Evolutionary conservation across 2,329 filamentous ascomycete genomes (phyloP).

Genomic region (Lomentospora prolificans): DNA sequence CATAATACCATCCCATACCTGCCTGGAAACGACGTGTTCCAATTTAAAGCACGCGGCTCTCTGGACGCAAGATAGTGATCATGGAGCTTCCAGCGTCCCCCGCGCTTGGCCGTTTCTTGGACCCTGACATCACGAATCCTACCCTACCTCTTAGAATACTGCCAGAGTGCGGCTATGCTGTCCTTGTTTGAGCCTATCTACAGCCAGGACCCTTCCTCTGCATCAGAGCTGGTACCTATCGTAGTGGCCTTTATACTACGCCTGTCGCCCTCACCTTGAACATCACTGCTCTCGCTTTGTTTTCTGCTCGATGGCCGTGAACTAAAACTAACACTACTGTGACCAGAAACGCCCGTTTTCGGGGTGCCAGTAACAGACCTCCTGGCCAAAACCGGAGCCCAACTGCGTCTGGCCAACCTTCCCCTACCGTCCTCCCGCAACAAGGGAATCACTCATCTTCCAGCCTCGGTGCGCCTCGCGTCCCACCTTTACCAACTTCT

Average conservation of each 20-base stretch:
- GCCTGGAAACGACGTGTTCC: neutral
- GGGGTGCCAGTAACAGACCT: constrained; percentile 41
- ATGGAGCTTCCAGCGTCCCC: neutral
- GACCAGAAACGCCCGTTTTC: constrained; percentile 46
- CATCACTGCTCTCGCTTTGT: too few species aligned
- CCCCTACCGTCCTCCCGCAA: constrained; percentile 37
- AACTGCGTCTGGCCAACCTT: constrained; percentile 35
- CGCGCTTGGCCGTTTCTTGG: neutral
- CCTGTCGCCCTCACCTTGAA: too few species aligned
- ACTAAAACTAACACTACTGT: neutral
- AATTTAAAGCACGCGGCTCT: neutral
- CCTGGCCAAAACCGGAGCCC: constrained; percentile 44
- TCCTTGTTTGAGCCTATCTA: neutral
- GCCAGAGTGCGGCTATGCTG: neutral
- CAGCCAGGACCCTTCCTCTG: neutral
- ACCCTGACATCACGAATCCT: neutral
- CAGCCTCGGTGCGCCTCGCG: constrained; percentile 40
- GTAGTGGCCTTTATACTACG: too few species aligned
- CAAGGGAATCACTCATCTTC: constrained; percentile 42
- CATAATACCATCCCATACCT: neutral
- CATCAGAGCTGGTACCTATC: too few species aligned
- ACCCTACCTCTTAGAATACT: neutral
- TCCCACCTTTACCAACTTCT: constrained; percentile 53
- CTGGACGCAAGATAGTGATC: neutral
- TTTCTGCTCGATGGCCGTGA: too few species aligned